Conservation (phyloP, 2,329 filamentous ascomycete genomes). For the Aspergillus phoenicis region DNA sequence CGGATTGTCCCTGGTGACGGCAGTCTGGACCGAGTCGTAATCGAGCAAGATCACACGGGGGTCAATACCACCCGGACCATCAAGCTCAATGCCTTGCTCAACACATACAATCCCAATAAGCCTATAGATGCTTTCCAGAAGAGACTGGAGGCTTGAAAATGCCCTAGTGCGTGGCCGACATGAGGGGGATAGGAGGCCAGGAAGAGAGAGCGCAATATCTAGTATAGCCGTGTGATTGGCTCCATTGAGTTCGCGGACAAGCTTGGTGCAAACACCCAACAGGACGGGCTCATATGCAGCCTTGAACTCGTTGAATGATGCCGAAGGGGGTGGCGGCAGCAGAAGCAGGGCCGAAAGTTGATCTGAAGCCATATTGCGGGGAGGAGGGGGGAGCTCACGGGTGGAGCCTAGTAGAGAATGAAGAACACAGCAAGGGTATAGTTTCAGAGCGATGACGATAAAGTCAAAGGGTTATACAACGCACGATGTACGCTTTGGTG, state of each 20-base stretch:
- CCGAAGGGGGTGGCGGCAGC: conserved; percentile 62
- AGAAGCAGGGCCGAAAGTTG: conserved; percentile 56
- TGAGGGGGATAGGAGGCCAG: conserved; percentile 59
- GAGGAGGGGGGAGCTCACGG: conserved; percentile 8
- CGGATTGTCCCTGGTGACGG: conserved; percentile 17
- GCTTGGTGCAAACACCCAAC: conserved; percentile 54
- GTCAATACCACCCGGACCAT: conserved; percentile 72
- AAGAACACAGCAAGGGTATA: background rate
- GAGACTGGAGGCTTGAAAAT: conserved; percentile 71
- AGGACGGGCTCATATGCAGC: conserved; percentile 65
- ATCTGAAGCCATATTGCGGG: conserved; percentile 29
- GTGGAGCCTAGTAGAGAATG: background rate
- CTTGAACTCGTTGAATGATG: conserved; percentile 55
- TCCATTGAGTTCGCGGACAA: conserved; percentile 43
- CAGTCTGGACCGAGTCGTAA: conserved; percentile 48
- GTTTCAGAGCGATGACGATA: background rate
- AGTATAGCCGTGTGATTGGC: conserved; percentile 44
- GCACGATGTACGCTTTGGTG: too few species aligned
- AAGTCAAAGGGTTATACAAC: background rate
- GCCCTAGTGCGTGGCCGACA: conserved; percentile 56
- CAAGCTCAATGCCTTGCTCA: conserved; percentile 62
- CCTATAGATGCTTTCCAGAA: conserved; percentile 76
- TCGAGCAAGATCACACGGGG: conserved; percentile 73
- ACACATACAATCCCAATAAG: conserved; percentile 74
- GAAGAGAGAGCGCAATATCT: conserved; percentile 65